phyloP scores from a whole-genome alignment of 768 basidiomycete genomes.

The Dacryopinax spathularia region DNA sequence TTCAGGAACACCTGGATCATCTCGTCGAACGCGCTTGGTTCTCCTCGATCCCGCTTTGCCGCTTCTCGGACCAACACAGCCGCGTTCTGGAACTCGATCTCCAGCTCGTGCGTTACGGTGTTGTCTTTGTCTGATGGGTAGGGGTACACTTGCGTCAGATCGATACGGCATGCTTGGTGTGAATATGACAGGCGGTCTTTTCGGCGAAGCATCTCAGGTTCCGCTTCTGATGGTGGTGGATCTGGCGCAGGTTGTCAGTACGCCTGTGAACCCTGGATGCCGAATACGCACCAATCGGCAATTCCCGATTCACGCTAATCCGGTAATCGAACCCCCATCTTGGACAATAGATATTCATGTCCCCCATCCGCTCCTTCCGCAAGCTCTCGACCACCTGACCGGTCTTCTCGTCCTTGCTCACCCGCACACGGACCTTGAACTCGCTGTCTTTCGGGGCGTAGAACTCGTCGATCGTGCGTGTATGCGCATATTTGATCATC shows the following conservation, averaged over 20 bases:
- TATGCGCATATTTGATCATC: constrained; percentile 61
- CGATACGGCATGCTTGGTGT: constrained; percentile 85
- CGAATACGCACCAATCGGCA: constrained; percentile 45
- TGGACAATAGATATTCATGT: constrained; percentile 78
- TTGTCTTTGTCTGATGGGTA: background rate
- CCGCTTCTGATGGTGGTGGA: constrained; percentile 12
- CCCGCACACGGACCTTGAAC: constrained; percentile 45
- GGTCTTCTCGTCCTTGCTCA: constrained; percentile 69
- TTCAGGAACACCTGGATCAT: constrained; percentile 86
- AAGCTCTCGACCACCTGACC: constrained; percentile 51
- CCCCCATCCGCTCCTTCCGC: constrained; percentile 68
- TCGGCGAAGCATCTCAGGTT: constrained; percentile 26
- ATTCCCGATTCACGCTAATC: constrained; percentile 82
- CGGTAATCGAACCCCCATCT: constrained; percentile 79
- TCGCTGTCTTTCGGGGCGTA: constrained; percentile 25
- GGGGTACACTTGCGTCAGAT: constrained; percentile 73
- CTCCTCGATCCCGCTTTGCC: constrained; percentile 40
- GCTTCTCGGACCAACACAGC: constrained; percentile 58
- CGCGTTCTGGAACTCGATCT: constrained; percentile 66
- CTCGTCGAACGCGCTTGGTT: constrained; percentile 75
- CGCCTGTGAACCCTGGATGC: too few species aligned
- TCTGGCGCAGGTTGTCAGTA: background rate
- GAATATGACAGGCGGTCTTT: constrained; percentile 89
- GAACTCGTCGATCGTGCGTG: constrained; percentile 66
- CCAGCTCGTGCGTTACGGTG: constrained; percentile 49